Conservation (phyloP, 1,139 yeast species). For the Hansenula lynferdii region DNA sequence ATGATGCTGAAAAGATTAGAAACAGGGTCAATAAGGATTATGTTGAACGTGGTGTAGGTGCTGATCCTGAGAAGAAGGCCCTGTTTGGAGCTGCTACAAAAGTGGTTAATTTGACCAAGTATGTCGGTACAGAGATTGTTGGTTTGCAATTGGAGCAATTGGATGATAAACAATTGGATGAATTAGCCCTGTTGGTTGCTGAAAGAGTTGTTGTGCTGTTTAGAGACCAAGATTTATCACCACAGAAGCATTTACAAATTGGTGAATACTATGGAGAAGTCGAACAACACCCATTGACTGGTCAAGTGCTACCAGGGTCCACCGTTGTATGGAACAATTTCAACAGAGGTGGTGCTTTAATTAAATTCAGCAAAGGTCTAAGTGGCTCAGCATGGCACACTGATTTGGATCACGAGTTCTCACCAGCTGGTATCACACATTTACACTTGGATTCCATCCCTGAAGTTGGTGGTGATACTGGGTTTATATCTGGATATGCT, state of each 20-base stretch:
- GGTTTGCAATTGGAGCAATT: slow-evolving; percentile 49
- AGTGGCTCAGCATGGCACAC: slow-evolving; percentile 34
- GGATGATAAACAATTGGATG: slow-evolving; percentile 48
- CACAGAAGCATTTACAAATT: slow-evolving; percentile 39
- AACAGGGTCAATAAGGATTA: slow-evolving; percentile 33
- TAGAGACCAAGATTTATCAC: slow-evolving; percentile 42
- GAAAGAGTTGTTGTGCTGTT: slow-evolving; percentile 46
- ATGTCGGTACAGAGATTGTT: slow-evolving; percentile 50
- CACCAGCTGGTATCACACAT: slow-evolving; percentile 31
- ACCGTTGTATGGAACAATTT: slow-evolving; percentile 51
- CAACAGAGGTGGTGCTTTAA: slow-evolving; percentile 10
- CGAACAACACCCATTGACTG: slow-evolving; percentile 46
- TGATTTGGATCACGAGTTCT: slow-evolving; percentile 38
- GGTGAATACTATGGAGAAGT: slow-evolving; percentile 44
- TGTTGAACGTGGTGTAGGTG: slow-evolving; percentile 41
- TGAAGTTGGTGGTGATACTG: slow-evolving; percentile 39
- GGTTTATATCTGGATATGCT: slow-evolving; percentile 40
- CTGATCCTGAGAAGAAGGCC: slow-evolving; percentile 50
- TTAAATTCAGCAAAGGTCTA: slow-evolving; percentile 8
- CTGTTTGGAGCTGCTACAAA: slow-evolving; percentile 47
- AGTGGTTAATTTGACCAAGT: slow-evolving; percentile 41
- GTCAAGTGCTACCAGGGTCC: slow-evolving; percentile 35
- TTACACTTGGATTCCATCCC: slow-evolving; percentile 38
- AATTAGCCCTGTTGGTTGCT: slow-evolving; percentile 43
- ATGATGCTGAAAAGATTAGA: slow-evolving; percentile 45